Conservation (phyloP, 23 red algal genomes). For the Porphyridium purpureum region DNA sequence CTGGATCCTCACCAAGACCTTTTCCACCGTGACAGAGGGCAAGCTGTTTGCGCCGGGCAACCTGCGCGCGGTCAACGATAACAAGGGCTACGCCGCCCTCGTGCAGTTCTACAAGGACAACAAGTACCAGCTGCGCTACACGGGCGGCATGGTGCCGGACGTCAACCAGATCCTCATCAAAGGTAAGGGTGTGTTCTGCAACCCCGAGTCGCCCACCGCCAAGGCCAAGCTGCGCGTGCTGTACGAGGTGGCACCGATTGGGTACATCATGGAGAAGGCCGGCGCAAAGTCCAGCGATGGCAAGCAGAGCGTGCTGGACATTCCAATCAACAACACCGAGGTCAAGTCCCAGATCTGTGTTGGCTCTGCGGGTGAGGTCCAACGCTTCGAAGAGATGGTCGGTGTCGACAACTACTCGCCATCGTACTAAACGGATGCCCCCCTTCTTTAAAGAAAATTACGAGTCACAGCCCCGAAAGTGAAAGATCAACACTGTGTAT, state of each 20-base stretch:
- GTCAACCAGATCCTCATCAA: constrained; percentile 98
- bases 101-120: constrained; percentile 68
- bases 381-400: constrained; percentile 80
- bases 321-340: constrained; percentile 49
- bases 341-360: constrained; percentile 81
- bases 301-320: constrained; percentile 54
- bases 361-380: constrained; percentile 69
- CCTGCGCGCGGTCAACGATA: constrained; percentile 85
- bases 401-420: no score
- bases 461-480: no score
- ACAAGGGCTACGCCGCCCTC: constrained; percentile 74
- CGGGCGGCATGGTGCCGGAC: constrained; percentile 96
- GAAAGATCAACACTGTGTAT: no score
- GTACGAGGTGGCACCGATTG: constrained; percentile 94
- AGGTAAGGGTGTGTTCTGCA: constrained; percentile 98
- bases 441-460: no score
- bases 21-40: constrained; percentile 71
- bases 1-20: constrained; percentile 79
- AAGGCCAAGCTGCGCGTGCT: constrained; percentile 90
- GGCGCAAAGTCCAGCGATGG: constrained; percentile 76
- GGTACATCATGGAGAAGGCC: constrained; percentile 85
- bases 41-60: constrained; percentile 98
- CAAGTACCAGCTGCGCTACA: constrained; percentile 98
- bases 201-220: constrained; percentile 79
- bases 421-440: no score